These are phyloP conservation scores for Nicotiana rustica DNA, from an alignment of 305 asterid genomes.

Conservation along the genomic window DNA sequence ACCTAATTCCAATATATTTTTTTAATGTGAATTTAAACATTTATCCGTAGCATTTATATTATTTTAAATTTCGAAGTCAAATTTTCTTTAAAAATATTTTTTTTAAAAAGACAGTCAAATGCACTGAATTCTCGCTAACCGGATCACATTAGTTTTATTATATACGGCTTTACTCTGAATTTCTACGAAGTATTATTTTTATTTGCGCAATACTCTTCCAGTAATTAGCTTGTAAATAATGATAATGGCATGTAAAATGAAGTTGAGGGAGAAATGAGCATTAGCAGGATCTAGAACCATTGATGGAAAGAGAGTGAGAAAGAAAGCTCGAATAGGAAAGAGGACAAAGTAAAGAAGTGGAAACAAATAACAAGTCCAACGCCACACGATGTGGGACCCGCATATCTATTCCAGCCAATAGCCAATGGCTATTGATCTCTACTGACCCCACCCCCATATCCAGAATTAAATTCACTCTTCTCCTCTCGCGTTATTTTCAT, in stretches of 20 bases:
- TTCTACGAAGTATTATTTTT: too few species aligned
- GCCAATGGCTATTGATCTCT: constrained; percentile 40
- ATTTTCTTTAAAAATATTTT: too few species aligned
- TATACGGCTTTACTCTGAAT: too few species aligned
- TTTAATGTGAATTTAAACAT: too few species aligned
- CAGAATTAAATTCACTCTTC: not conserved
- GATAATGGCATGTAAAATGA: not conserved
- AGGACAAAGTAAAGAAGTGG: not conserved
- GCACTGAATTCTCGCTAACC: too few species aligned
- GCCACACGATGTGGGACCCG: constrained; percentile 62
- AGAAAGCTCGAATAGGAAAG: too few species aligned
- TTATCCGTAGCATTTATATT: too few species aligned
- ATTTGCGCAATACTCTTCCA: not conserved
- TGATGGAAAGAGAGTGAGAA: not conserved
- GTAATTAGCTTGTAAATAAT: not conserved
- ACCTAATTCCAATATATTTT: too few species aligned
- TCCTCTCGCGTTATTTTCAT: constrained; percentile 33
- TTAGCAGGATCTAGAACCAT: not conserved
- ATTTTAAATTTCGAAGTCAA: too few species aligned
- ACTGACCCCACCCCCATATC: constrained; percentile 34
- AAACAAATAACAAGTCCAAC: constrained; percentile 27
- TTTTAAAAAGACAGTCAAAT: too few species aligned
- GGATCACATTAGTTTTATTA: too few species aligned
- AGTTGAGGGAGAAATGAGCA: not conserved
- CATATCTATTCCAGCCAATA: constrained; percentile 57